Percentiles rank a stretch among this genome's conserved stretches.
phyloP scores from a whole-genome alignment of 202 grass and related monocot species.

The Bolboschoenoplectus hybrid region DNA sequence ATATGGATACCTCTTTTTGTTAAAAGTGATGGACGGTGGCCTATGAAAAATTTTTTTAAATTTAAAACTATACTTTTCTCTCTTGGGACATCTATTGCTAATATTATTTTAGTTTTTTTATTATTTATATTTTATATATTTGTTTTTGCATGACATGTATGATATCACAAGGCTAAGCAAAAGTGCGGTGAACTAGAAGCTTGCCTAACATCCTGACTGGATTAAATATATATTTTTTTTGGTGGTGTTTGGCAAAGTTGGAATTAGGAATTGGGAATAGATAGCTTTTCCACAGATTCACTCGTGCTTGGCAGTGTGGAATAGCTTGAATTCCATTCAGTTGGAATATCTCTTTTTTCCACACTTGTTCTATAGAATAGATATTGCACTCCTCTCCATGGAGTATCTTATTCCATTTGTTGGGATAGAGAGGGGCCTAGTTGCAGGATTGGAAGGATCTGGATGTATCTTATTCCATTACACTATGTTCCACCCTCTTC shows the following conservation, averaged over 20 bases:
- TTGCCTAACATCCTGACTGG: slow-evolving; percentile 1
- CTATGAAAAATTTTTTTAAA: background rate
- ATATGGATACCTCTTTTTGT: background rate
- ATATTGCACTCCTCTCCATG: background rate
- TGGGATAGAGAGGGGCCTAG: background rate
- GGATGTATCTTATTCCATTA: background rate
- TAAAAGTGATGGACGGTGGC: background rate
- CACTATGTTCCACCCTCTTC: background rate
- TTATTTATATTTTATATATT: background rate
- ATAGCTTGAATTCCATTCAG: background rate
- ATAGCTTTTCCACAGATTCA: background rate
- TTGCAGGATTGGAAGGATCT: background rate
- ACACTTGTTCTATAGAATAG: background rate
- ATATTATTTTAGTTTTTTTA: background rate
- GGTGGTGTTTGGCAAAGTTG: background rate
- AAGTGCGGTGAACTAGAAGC: background rate
- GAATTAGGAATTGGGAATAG: background rate
- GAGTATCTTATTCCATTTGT: background rate
- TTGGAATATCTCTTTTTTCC: background rate
- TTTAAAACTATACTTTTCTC: background rate
- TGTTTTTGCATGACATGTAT: background rate
- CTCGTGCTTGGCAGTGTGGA: background rate
- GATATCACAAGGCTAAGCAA: background rate
- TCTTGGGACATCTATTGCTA: background rate
- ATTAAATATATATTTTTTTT: background rate